Percentiles rank a stretch among this genome's conserved stretches.
These are phyloP conservation scores for Pistacia atlantica DNA, from an alignment of 345 rosid species.

Conservation along the genomic window DNA sequence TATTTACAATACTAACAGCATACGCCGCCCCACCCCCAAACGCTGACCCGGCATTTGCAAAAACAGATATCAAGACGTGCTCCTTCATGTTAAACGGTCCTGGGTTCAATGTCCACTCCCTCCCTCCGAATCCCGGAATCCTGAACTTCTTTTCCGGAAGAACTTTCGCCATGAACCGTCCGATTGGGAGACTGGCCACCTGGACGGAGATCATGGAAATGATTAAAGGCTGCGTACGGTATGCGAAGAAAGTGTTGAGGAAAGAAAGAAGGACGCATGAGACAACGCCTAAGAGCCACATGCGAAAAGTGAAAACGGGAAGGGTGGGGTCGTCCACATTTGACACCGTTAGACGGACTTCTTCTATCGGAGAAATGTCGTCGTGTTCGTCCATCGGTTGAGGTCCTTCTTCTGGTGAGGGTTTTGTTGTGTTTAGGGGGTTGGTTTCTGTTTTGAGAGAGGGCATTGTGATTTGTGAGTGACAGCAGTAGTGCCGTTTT, in stretches of 20 bases:
- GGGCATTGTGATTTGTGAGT: slow-evolving; percentile 7
- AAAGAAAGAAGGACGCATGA: slow-evolving; percentile 62
- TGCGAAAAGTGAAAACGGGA: slow-evolving; percentile 67
- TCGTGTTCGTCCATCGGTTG: slow-evolving; percentile 24
- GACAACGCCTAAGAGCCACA: slow-evolving; percentile 58
- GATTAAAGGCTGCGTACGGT: slow-evolving; percentile 58
- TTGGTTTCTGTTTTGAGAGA: slow-evolving; percentile 9
- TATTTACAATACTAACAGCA: slow-evolving; percentile 55
- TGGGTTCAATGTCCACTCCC: slow-evolving; percentile 46
- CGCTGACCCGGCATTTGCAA: slow-evolving; percentile 59
- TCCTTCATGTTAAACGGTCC: slow-evolving; percentile 57
- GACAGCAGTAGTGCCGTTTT: background rate
- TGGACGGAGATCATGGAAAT: slow-evolving; percentile 59
- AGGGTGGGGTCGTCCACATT: slow-evolving; percentile 55
- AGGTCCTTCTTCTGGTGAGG: background rate
- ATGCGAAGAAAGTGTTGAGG: slow-evolving; percentile 67
- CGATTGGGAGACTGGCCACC: slow-evolving; percentile 58
- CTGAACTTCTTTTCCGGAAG: slow-evolving; percentile 45
- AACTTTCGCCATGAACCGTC: slow-evolving; percentile 46
- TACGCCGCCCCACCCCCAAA: slow-evolving; percentile 60
- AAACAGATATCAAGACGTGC: slow-evolving; percentile 52
- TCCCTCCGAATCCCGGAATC: slow-evolving; percentile 39
- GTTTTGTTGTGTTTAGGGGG: background rate
- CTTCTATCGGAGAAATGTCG: slow-evolving; percentile 52
- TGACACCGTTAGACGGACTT: slow-evolving; percentile 62